Evolutionary conservation across 164 flowering plant genomes (phyloP).

Genomic region (Brasenia schreberi): DNA sequence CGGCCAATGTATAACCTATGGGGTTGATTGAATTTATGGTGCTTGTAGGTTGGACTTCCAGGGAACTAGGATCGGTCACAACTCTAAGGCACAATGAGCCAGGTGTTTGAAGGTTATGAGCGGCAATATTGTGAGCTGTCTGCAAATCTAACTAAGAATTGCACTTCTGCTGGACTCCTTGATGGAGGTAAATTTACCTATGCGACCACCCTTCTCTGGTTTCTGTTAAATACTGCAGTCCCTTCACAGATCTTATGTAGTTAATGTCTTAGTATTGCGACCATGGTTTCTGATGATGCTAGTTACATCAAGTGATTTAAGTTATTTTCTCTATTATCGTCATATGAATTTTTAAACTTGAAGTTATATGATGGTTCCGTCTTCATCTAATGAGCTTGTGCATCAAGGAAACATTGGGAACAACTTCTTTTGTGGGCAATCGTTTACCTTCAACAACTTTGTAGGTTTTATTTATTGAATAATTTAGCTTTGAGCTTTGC

Average conservation of each 20-base stretch:
- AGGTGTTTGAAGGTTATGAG: constrained; percentile 67
- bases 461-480: no score
- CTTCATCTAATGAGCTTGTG: no score
- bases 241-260: neutral
- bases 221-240: neutral
- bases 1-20: no score
- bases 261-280: neutral
- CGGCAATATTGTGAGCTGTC: constrained; percentile 76
- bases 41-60: neutral
- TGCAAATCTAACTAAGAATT: constrained; percentile 52
- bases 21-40: neutral
- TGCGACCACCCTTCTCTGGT: neutral
- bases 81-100: constrained; percentile 32
- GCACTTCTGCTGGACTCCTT: constrained; percentile 44
- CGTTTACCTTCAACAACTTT: neutral
- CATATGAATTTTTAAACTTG: neutral
- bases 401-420: no score
- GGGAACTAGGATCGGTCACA: neutral
- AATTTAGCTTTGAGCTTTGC: neutral
- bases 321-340: neutral
- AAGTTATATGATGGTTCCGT: neutral
- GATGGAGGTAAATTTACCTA: constrained; percentile 42
- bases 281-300: neutral
- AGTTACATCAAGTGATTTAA: neutral
- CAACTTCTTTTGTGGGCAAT: no score